phyloP scores from a whole-genome alignment of 306 rosid genomes.

The Vicia faba region DNA sequence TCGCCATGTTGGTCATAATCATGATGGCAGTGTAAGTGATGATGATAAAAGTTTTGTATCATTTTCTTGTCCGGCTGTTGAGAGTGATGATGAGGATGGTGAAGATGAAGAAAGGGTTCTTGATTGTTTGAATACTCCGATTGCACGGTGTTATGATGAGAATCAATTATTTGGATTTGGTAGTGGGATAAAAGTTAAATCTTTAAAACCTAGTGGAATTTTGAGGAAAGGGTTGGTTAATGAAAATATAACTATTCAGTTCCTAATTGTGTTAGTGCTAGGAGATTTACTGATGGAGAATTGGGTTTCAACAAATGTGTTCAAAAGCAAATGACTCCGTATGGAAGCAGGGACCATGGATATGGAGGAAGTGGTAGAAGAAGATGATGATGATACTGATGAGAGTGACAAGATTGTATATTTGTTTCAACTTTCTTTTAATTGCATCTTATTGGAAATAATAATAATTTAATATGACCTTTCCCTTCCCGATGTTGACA shows the following conservation, averaged over 20 bases:
- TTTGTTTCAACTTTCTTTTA: too few species aligned
- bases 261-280: constrained; percentile 45
- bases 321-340: constrained; percentile 59
- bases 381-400: too few species aligned
- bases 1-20: constrained; percentile 12
- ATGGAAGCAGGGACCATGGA: too few species aligned
- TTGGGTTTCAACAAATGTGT: constrained; percentile 48
- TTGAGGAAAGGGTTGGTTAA: constrained; percentile 59
- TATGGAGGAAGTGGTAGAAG: too few species aligned
- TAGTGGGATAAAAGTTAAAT: constrained; percentile 2
- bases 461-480: too few species aligned
- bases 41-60: constrained; percentile 48
- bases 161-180: constrained; percentile 52
- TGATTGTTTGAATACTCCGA: constrained; percentile 49
- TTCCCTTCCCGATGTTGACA: too few species aligned
- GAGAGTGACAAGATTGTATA: too few species aligned
- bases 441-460: too few species aligned
- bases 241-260: constrained; percentile 67
- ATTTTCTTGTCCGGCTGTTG: constrained; percentile 5
- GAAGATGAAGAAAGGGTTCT: neutral
- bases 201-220: constrained; percentile 31
- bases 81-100: constrained; percentile 35
- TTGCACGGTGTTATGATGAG: constrained; percentile 48
- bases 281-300: constrained; percentile 75
- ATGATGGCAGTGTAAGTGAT: constrained; percentile 31